These are phyloP conservation scores for Arthrobotrys entomopaga DNA, from an alignment of 2,329 filamentous ascomycete species.

Conservation along the genomic window DNA sequence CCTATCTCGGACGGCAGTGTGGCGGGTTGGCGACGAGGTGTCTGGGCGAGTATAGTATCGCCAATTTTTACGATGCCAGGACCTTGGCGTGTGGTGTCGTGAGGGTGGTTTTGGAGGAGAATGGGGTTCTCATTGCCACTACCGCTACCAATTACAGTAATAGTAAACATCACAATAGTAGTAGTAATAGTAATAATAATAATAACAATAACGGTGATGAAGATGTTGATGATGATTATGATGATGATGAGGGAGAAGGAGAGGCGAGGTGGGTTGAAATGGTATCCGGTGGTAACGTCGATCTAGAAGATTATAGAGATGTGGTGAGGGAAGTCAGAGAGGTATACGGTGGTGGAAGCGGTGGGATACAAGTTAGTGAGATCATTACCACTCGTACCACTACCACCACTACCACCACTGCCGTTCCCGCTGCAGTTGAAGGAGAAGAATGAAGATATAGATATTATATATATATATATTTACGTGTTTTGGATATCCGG, in stretches of 20 bases:
- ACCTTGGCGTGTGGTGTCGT: constrained; percentile 59
- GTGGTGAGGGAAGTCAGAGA: constrained; percentile 57
- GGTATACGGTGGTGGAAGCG: constrained; percentile 28
- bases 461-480: neutral
- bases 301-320: constrained; percentile 57
- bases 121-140: constrained; percentile 29
- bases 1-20: constrained; percentile 57
- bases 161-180: neutral
- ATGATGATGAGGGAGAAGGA: constrained; percentile 18
- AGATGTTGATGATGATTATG: neutral
- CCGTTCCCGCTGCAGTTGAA: neutral
- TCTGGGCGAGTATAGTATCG: constrained; percentile 59
- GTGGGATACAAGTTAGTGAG: constrained; percentile 18
- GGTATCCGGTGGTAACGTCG: constrained; percentile 56
- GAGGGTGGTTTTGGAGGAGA: constrained; percentile 57
- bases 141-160: neutral
- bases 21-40: constrained; percentile 54
- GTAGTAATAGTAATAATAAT: neutral
- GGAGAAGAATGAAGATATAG: neutral
- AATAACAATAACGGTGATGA: neutral
- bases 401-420: too few relatives aligned
- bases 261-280: constrained; percentile 54
- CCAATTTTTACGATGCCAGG: constrained; percentile 60
- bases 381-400: neutral
- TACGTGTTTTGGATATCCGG: neutral